Conservation (phyloP, 192 early-diverging fungal species). For the Gryganskiella cystojenkinii region DNA sequence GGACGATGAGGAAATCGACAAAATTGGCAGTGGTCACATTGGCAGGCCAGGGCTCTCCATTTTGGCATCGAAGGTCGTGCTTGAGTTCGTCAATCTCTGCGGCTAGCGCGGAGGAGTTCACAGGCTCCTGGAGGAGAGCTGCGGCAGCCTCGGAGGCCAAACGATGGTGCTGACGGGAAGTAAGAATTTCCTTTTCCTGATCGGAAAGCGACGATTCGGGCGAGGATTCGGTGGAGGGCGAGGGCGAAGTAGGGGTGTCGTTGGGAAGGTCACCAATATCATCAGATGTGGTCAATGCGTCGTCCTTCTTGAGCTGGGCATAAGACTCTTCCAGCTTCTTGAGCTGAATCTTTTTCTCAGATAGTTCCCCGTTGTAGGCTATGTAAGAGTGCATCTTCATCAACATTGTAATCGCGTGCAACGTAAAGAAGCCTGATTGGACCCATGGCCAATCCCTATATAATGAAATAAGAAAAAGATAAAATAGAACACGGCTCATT, state of each 20-base stretch:
- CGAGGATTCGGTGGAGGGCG: not conserved
- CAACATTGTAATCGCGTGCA: constrained; percentile 92
- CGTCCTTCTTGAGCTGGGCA: constrained; percentile 37
- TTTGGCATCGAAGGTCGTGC: constrained; percentile 59
- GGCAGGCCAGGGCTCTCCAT: constrained; percentile 68
- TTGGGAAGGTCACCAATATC: not conserved
- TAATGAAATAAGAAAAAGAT: not conserved
- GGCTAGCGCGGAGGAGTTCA: constrained; percentile 17
- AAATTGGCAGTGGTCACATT: constrained; percentile 89
- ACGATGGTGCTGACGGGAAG: constrained; percentile 14
- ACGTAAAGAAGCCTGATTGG: constrained; percentile 86
- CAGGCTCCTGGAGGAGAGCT: constrained; percentile 11
- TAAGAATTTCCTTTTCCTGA: constrained; percentile 15
- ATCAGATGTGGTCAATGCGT: constrained; percentile 15
- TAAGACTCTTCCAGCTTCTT: constrained; percentile 48
- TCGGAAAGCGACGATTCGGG: not conserved
- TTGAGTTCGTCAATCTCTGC: constrained; percentile 64
- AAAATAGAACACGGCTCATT: constrained; percentile 1
- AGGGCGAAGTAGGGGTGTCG: not conserved
- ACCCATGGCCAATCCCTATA: constrained; percentile 88
- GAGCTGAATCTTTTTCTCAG: constrained; percentile 54
- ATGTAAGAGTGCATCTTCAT: constrained; percentile 99
- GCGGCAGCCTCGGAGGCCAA: constrained; percentile 13
- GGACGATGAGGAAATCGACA: constrained; percentile 87
- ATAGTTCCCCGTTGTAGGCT: constrained; percentile 80